Base-by-base conservation (phyloP, 1,139 yeast species). In the Hyphopichia khmerensis region DNA sequence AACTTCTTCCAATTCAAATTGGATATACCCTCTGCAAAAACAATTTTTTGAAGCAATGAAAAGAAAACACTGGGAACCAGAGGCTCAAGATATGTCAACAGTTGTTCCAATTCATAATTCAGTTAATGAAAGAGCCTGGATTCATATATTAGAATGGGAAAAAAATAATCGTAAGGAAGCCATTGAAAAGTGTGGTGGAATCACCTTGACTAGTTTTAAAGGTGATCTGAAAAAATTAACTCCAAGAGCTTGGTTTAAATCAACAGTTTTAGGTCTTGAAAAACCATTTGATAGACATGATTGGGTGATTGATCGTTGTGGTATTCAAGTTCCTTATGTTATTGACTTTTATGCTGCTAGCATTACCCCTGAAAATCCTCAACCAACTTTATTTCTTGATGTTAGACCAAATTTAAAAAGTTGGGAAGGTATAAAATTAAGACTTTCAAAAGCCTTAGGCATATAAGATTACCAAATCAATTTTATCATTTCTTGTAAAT, bases 211-310 rank as follows among this genome's bases (percentile, higher is more conserved):
- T 3, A 82, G 90, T 49, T 93, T 93, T 65, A 84, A 87, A 59
- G 99, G 98, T 9, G 96, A 91, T 58, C 82, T 91, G 40, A 79
- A 80, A 50, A 86, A 87, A 52, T 57, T 89, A 39, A 89, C 96
- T 0, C 99, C 99, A 4, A 74, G 95, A 52, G 99, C 99, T 0
- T 79, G 95, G 70, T 69, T 88, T 55, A 82, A 87, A 52, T 67
- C 78, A 51, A 54, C 60, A 4, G 57, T 87, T 29, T 57, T 83
- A 46, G 89, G 96, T 0, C 74, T 77, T 48, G 81, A 80, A 41
- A 78, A 77, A 48, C 99, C 99, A 0, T 93, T 93, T 66, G 99
- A 93, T 65, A 78, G 99, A 55, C 99, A 93, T 60, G 99, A 93
- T 65, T 93, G 99, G 99, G 71, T 78, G 11, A 77, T 93, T n/a